Evolutionary conservation across 176 grass and related monocot species (phyloP), one percentile per base, ranked within the genome.

Genomic region (Paspalum vaginatum): DNA sequence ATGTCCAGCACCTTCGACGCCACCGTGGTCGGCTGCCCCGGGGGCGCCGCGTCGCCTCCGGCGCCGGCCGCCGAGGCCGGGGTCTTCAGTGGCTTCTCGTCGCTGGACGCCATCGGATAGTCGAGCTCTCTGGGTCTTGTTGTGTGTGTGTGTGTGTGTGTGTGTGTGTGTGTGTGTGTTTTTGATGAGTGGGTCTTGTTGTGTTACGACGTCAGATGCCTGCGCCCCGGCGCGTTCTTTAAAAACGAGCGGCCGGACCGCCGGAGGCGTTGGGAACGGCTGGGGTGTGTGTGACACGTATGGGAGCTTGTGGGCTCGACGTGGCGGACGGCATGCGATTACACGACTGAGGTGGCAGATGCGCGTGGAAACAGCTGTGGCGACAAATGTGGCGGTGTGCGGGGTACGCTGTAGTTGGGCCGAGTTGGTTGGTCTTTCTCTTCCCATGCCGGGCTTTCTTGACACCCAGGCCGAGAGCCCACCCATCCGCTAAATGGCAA

Each of bases 31-130:
- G 87, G 80, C 70, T 71, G 58, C 68, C 95, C 95, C 26, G 89
- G 87, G 7, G 72, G 76, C 18, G 37, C 75, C 4, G 39, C 45
- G n/a, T n/a, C n/a, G 70, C 43, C 44, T 8, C 48, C 86, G 0
- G 8, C 78, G 1, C 27, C 72, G 49, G 63, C 59, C 2, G 37
- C 43, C 0, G 78, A 75, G 54, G 69, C 72, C 48, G 85, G 85
- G 9, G 87, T 76, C 4, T 77, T 70, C 10, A 41, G 2, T 2
- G 88, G 83, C 11, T 51, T 88, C 61, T 82, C 57, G 84, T 92
- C 85, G 86, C 94, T 97, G 12, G 94, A 94, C 11, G 94, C 85
- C 91, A 92, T 94, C 11, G 71, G 50, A 14, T 47, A 21, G n/a
- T n/a, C n/a, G n/a, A n/a, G n/a, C n/a, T n/a, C n/a, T n/a, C n/a